Evolutionary conservation across 176 grass and related monocot genomes (phyloP).

Genomic region (Saccharum officinarum): DNA sequence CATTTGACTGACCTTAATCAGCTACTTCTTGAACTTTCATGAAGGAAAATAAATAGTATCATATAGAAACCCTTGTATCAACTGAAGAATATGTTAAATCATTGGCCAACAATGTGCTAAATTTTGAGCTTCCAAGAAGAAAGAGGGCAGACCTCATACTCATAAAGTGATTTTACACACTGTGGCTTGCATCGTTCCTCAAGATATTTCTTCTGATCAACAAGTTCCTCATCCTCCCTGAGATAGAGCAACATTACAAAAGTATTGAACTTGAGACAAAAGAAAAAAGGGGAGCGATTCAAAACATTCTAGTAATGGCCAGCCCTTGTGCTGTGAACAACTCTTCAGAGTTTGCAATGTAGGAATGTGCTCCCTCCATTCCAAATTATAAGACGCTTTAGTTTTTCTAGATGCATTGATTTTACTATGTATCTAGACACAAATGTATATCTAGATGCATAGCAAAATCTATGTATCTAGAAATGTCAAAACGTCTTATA

Average conservation of each 20-base stretch:
- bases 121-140: neutral
- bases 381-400: too few relatives aligned
- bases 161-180: slow-evolving; percentile 60
- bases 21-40: neutral
- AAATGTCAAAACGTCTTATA: too few relatives aligned
- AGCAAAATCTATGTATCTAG: too few relatives aligned
- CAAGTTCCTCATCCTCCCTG: slow-evolving; percentile 61
- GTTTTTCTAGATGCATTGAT: too few relatives aligned
- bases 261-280: neutral
- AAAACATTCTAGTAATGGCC: neutral
- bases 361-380: too few relatives aligned
- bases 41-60: neutral
- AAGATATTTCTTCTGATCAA: slow-evolving; percentile 64
- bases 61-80: neutral
- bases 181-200: slow-evolving; percentile 75
- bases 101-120: neutral
- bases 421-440: too few relatives aligned
- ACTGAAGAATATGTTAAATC: neutral
- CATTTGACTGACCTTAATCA: neutral
- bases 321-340: neutral
- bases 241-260: neutral
- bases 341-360: neutral
- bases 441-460: too few relatives aligned
- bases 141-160: slow-evolving; percentile 48
- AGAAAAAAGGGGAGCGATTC: neutral